A percentile compares a stretch with the other conserved stretches of the same genome.
phyloP scores from a whole-genome alignment of 345 rosid species.

The Noccaea caerulescens region DNA sequence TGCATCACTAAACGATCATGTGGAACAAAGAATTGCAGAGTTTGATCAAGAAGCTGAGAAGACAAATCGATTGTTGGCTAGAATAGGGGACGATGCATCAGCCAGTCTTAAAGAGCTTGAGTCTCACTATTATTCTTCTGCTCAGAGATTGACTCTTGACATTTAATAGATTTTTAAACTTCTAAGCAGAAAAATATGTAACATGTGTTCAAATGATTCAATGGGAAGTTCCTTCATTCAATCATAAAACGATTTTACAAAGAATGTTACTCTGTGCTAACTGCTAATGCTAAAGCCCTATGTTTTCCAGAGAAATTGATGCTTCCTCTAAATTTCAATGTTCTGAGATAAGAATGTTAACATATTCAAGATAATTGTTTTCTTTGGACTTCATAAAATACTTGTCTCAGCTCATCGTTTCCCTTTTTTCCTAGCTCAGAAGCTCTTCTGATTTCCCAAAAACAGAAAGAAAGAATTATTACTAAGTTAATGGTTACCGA shows the following conservation, averaged over 20 bases:
- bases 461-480: background rate
- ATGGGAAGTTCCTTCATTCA: background rate
- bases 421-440: background rate
- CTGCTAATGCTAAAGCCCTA: background rate
- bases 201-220: background rate
- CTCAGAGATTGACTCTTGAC: slow-evolving; percentile 49
- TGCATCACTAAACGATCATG: slow-evolving; percentile 89
- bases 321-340: too few species aligned
- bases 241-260: background rate
- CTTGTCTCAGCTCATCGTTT: too few species aligned
- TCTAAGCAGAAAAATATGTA: slow-evolving; percentile 1
- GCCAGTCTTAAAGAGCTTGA: slow-evolving; percentile 87
- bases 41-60: slow-evolving; percentile 68
- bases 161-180: slow-evolving; percentile 5
- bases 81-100: slow-evolving; percentile 83
- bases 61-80: slow-evolving; percentile 65
- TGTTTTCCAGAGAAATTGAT: background rate
- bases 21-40: slow-evolving; percentile 71
- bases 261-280: background rate
- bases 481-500: background rate
- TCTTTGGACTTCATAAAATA: too few species aligned
- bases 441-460: background rate
- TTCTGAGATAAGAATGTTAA: too few species aligned
- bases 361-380: too few species aligned
- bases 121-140: slow-evolving; percentile 78